Percentiles rank a stretch among this genome's conserved stretches.
Evolutionary conservation across 768 basidiomycete genomes (phyloP).

Genomic region (Kwoniella heveanensis): DNA sequence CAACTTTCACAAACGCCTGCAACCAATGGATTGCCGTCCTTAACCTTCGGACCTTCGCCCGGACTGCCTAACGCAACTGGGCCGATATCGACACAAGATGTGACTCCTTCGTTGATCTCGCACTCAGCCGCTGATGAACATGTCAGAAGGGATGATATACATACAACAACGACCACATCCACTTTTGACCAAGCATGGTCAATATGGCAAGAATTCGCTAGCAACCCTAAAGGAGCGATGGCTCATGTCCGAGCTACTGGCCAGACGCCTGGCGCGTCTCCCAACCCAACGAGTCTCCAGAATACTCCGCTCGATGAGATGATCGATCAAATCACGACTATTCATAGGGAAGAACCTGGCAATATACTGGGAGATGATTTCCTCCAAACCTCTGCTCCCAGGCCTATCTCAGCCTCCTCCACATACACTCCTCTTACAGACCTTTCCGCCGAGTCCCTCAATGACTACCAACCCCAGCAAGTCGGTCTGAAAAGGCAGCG

Average conservation of each 20-base stretch:
- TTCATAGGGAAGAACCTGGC: not conserved
- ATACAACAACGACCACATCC: not conserved
- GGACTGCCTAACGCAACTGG: not conserved
- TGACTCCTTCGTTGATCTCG: too few relatives aligned
- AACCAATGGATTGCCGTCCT: too few relatives aligned
- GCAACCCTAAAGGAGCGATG: conserved; percentile 9
- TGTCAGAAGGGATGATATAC: too few relatives aligned
- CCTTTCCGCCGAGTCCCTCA: not conserved
- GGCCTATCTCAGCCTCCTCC: not conserved
- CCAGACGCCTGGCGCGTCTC: not conserved
- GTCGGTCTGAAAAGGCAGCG: conserved; percentile 2
- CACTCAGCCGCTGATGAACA: not conserved
- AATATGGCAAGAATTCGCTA: conserved; percentile 16
- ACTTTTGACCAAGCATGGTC: conserved; percentile 7
- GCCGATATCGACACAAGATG: not conserved
- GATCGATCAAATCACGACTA: not conserved
- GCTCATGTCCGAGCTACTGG: conserved; percentile 1
- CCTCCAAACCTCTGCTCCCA: not conserved
- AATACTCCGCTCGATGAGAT: not conserved
- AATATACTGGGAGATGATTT: not conserved
- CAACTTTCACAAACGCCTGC: not conserved
- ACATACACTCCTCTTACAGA: not conserved
- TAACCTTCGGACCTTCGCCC: too few relatives aligned
- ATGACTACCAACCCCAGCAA: not conserved
- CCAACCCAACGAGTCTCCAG: not conserved